Conservation (phyloP, 192 early-diverging fungal genomes). For the Umbelopsis sp. region DNA sequence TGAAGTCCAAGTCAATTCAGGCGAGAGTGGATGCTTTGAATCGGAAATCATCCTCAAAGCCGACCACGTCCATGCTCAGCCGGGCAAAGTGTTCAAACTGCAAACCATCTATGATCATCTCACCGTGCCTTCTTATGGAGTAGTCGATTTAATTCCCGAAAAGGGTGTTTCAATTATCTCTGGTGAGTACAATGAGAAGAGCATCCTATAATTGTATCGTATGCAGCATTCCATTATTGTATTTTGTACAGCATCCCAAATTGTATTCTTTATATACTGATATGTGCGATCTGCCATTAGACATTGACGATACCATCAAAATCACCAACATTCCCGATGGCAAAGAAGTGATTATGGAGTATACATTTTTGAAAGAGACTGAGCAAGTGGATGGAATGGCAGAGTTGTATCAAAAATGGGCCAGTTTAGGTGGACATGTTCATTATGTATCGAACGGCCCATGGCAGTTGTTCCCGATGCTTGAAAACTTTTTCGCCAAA, state of each 20-base stretch:
- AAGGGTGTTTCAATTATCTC: slow-evolving; percentile 83
- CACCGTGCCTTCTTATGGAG: slow-evolving; percentile 41
- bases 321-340: slow-evolving; percentile 80
- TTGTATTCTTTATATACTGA: no score
- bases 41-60: slow-evolving; percentile 11
- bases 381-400: slow-evolving; percentile 82
- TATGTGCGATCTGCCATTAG: slow-evolving; percentile 22
- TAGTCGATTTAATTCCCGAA: slow-evolving; percentile 67
- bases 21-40: slow-evolving; percentile 31
- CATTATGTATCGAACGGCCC: slow-evolving; percentile 94
- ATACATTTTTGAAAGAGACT: slow-evolving; percentile 71
- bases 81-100: slow-evolving; percentile 5
- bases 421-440: slow-evolving; percentile 58
- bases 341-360: slow-evolving; percentile 63
- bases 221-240: no score
- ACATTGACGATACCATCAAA: slow-evolving; percentile 97
- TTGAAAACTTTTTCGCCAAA: slow-evolving; percentile 70
- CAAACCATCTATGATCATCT: slow-evolving; percentile 4
- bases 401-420: slow-evolving; percentile 65
- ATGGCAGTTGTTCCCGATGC: slow-evolving; percentile 83
- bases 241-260: no score
- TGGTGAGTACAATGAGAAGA: slow-evolving; percentile 3
- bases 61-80: slow-evolving; percentile 27
- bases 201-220: no score
- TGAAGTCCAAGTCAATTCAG: slow-evolving; percentile 24